These are phyloP conservation scores for California macrophylla DNA, from an alignment of 441 rosid genomes.

Conservation along the genomic window DNA sequence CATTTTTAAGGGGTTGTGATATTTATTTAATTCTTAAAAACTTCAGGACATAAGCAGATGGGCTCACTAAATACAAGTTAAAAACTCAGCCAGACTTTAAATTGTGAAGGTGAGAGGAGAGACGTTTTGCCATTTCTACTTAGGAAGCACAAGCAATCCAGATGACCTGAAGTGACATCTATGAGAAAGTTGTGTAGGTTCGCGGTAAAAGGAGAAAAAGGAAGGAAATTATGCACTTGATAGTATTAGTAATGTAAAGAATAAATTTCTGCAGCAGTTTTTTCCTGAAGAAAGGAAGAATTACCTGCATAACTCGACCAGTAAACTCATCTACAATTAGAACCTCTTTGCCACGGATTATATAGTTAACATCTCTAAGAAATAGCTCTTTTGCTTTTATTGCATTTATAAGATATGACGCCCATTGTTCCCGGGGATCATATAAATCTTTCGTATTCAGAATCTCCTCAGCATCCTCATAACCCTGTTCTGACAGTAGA, in stretches of 20 bases:
- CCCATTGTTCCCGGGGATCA: slow-evolving; percentile 98
- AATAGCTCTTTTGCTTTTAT: slow-evolving; percentile 87
- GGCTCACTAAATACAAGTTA: neutral
- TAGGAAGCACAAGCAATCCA: neutral
- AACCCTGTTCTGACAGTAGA: slow-evolving; percentile 89
- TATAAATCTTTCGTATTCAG: slow-evolving; percentile 80
- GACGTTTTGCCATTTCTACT: neutral
- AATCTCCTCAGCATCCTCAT: slow-evolving; percentile 92
- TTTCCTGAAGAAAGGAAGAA: slow-evolving; percentile 12
- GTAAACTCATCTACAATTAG: slow-evolving; percentile 96
- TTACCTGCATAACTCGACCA: slow-evolving; percentile 98
- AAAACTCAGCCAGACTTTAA: neutral
- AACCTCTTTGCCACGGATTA: slow-evolving; percentile 86
- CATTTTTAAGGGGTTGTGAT: neutral
- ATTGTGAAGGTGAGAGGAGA: neutral
- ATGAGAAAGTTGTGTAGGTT: neutral
- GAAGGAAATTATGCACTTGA: neutral
- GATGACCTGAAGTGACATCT: neutral
- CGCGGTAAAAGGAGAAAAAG: neutral
- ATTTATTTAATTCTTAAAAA: neutral
- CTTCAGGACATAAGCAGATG: neutral
- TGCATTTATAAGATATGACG: slow-evolving; percentile 79
- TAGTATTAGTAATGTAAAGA: no score
- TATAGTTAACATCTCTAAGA: slow-evolving; percentile 87
- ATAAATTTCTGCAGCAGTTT: neutral